Conservation (phyloP, 1,284 basidiomycete species). For the Pseudozyma hubeiensis region DNA sequence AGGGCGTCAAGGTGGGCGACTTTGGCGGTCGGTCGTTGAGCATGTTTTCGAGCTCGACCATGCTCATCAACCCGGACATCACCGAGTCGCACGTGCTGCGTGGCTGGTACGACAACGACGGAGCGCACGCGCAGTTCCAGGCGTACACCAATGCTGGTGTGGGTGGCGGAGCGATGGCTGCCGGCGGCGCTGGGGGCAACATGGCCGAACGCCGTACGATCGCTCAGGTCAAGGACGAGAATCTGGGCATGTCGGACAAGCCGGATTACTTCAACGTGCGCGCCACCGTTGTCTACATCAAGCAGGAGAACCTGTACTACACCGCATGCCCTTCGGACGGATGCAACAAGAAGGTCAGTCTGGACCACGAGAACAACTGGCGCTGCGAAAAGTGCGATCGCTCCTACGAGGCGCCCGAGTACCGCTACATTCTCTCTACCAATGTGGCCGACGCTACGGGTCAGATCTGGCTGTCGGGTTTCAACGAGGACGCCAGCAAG, state of each 20-base stretch:
- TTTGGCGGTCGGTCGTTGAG: conserved; percentile 85
- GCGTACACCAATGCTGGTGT: conserved; percentile 70
- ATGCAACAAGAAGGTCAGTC: conserved; percentile 92
- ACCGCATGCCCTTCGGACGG: conserved; percentile 84
- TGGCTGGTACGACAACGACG: conserved; percentile 79
- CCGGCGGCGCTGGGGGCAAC: conserved; percentile 69
- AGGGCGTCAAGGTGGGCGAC: conserved; percentile 93
- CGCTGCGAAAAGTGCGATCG: conserved; percentile 93
- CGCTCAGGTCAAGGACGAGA: conserved; percentile 82
- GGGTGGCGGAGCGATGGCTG: conserved; percentile 41
- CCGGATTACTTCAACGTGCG: conserved; percentile 83
- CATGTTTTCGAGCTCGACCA: conserved; percentile 74
- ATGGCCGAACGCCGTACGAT: conserved; percentile 74
- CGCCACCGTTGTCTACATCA: conserved; percentile 91
- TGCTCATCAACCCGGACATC: conserved; percentile 83
- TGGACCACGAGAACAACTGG: conserved; percentile 78
- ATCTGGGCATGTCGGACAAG: conserved; percentile 82
- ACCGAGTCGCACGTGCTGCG: conserved; percentile 84
- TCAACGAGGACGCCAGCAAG: conserved; percentile 88
- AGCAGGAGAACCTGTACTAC: conserved; percentile 85
- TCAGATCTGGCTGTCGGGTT: conserved; percentile 92
- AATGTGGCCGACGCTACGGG: conserved; percentile 89
- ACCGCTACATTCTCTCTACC: conserved; percentile 91
- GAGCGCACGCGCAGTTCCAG: conserved; percentile 55
- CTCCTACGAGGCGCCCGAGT: conserved; percentile 78